Conservation (phyloP, 2,329 filamentous ascomycete genomes). For the Neonectria faginata region DNA sequence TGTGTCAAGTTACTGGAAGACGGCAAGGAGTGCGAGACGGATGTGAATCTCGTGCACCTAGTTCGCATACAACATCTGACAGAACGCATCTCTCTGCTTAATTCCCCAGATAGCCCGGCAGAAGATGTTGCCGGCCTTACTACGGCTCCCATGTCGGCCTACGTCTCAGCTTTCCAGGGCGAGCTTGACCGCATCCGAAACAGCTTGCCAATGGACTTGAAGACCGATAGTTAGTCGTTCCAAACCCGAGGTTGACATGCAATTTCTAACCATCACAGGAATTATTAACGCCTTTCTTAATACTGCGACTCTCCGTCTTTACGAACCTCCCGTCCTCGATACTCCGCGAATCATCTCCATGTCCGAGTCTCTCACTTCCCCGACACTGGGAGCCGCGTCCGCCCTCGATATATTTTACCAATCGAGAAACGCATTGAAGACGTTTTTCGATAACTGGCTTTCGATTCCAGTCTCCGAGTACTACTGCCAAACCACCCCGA, state of each 20-base stretch:
- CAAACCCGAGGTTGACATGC: fast-evolving
- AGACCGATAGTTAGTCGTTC: conserved; percentile 52
- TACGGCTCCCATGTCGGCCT: conserved; percentile 57
- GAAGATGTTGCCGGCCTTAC: conserved; percentile 52
- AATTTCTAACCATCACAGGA: conserved; percentile 42
- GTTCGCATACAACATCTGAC: conserved; percentile 63
- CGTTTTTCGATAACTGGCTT: conserved; percentile 63
- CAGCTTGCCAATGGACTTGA: conserved; percentile 51
- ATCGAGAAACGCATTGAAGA: conserved; percentile 59
- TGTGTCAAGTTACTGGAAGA: conserved; percentile 61
- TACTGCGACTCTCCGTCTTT: conserved; percentile 57
- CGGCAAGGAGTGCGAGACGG: conserved; percentile 58
- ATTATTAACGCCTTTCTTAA: conserved; percentile 56
- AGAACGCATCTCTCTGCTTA: conserved; percentile 61
- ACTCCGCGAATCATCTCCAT: conserved; percentile 55
- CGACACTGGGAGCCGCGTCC: conserved; percentile 53
- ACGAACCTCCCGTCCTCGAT: conserved; percentile 61
- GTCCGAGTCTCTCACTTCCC: conserved; percentile 56
- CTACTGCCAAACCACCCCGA: conserved; percentile 59
- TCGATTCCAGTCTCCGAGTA: conserved; percentile 57
- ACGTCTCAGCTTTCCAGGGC: conserved; percentile 58
- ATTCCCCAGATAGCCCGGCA: conserved; percentile 49
- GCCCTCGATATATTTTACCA: conserved; percentile 63
- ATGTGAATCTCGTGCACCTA: conserved; percentile 59
- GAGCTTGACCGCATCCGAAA: conserved; percentile 58